phyloP scores from a whole-genome alignment of 495 filamentous ascomycete species.

The Jackrogersella minutella region DNA sequence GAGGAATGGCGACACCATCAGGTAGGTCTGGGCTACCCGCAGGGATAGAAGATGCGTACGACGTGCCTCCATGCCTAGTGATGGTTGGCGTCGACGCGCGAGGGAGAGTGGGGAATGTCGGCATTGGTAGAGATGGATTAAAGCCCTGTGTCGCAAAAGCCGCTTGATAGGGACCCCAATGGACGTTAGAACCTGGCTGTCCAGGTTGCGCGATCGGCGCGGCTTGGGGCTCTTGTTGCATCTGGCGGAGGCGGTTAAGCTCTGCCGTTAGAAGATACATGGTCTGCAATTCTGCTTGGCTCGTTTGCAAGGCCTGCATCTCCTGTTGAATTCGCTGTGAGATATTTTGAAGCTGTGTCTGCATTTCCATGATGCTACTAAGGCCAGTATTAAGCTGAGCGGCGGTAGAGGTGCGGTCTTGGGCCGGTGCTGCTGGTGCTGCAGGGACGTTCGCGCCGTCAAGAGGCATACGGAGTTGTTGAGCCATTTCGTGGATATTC shows the following conservation, averaged over 20 bases:
- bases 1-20: constrained; percentile 73
- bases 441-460: constrained; percentile 30
- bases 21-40: constrained; percentile 75
- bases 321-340: constrained; percentile 74
- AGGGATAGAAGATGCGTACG: constrained; percentile 59
- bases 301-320: constrained; percentile 42
- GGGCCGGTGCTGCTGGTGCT: constrained; percentile 37
- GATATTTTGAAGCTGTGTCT: constrained; percentile 66
- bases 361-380: constrained; percentile 50
- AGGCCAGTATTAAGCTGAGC: constrained; percentile 20
- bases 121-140: constrained; percentile 27
- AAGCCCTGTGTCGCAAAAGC: constrained; percentile 31
- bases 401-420: constrained; percentile 32
- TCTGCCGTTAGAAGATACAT: constrained; percentile 59
- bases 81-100: constrained; percentile 46
- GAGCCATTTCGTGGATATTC: constrained; percentile 57
- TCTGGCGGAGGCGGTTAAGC: constrained; percentile 49
- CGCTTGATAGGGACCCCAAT: constrained; percentile 25
- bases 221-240: constrained; percentile 33
- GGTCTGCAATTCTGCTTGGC: constrained; percentile 64
- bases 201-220: constrained; percentile 35
- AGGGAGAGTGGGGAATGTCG: constrained; percentile 27
- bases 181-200: constrained; percentile 30
- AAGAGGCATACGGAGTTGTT: constrained; percentile 48
- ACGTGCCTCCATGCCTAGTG: constrained; percentile 53